Conservation (phyloP, 805 yeast genomes). For the Zygoascus biomembranicola region DNA sequence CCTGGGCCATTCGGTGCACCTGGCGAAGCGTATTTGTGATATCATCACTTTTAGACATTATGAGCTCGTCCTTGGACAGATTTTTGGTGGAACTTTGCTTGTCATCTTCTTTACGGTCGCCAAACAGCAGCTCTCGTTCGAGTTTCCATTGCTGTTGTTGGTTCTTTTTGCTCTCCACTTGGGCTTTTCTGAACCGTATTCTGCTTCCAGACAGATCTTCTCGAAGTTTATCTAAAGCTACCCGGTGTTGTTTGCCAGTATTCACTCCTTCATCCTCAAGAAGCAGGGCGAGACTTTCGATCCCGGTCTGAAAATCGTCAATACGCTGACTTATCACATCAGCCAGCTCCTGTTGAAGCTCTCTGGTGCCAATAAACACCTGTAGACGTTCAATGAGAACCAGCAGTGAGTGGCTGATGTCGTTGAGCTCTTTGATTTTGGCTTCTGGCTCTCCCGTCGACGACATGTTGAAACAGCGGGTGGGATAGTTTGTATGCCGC, state of each 20-base stretch:
- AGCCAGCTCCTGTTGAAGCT: constrained; percentile 13
- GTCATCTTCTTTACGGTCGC: neutral
- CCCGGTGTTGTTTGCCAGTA: constrained; percentile 5
- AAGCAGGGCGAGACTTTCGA: constrained; percentile 8
- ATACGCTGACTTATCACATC: constrained; percentile 14
- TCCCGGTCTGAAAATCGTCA: constrained; percentile 10
- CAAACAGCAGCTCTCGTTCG: constrained; percentile 17
- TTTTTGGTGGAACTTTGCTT: neutral
- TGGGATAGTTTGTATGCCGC: neutral
- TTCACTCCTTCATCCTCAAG: constrained; percentile 6
- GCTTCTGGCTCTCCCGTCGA: neutral
- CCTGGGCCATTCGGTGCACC: constrained; percentile 29
- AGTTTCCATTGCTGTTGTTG: constrained; percentile 9
- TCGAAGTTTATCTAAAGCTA: constrained; percentile 13
- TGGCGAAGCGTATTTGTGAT: constrained; percentile 19
- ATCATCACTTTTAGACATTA: constrained; percentile 19
- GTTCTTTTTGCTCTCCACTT: constrained; percentile 18
- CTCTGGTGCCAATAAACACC: constrained; percentile 6
- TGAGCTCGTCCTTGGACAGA: constrained; percentile 15
- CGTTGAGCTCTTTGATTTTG: constrained; percentile 7
- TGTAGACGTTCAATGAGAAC: constrained; percentile 13
- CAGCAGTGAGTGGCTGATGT: constrained; percentile 11
- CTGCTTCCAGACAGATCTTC: constrained; percentile 14
- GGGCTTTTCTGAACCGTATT: constrained; percentile 16
- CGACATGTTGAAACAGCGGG: neutral